Percentiles rank a stretch among this genome's conserved stretches.
These are phyloP conservation scores for Nosema muscidifuracis DNA, from an alignment of 371 early-diverging fungal genomes.

Conservation along the genomic window DNA sequence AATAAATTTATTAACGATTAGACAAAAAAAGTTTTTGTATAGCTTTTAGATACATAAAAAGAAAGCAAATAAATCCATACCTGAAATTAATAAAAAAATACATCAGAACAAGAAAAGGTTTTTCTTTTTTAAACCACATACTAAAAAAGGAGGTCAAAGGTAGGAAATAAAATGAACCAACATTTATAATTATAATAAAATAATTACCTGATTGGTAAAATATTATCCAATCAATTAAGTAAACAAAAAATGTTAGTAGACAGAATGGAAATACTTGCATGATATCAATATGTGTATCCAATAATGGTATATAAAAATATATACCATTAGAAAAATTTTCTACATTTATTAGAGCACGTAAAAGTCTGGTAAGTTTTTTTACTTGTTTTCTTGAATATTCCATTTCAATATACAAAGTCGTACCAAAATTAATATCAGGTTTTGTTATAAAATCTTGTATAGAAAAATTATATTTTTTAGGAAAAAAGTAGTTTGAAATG, in stretches of 20 bases:
- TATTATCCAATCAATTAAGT: not conserved
- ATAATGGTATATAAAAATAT: conserved; percentile 33
- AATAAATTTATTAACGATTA: not conserved
- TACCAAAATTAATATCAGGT: conserved; percentile 3
- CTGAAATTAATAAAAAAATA: conserved; percentile 12
- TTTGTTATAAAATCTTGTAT: conserved; percentile 4
- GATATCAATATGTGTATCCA: not conserved
- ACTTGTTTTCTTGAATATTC: conserved; percentile 1
- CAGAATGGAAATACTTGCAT: not conserved
- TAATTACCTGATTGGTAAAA: not conserved
- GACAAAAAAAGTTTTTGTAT: not conserved
- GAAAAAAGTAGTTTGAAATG: conserved; percentile 25
- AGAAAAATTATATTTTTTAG: not conserved
- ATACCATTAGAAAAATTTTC: conserved; percentile 10
- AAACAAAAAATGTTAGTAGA: conserved; percentile 1
- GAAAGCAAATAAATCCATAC: not conserved
- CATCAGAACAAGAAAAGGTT: not conserved
- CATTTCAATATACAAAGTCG: conserved; percentile 10
- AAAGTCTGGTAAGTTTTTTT: conserved; percentile 1
- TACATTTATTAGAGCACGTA: conserved; percentile 14
- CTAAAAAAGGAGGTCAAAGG: not conserved
- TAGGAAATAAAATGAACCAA: not conserved
- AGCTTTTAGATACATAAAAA: not conserved
- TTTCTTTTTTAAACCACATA: not conserved
- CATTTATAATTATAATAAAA: not conserved